Conservation (phyloP, 2,329 filamentous ascomycete species). For the Colletotrichum aenigma region DNA sequence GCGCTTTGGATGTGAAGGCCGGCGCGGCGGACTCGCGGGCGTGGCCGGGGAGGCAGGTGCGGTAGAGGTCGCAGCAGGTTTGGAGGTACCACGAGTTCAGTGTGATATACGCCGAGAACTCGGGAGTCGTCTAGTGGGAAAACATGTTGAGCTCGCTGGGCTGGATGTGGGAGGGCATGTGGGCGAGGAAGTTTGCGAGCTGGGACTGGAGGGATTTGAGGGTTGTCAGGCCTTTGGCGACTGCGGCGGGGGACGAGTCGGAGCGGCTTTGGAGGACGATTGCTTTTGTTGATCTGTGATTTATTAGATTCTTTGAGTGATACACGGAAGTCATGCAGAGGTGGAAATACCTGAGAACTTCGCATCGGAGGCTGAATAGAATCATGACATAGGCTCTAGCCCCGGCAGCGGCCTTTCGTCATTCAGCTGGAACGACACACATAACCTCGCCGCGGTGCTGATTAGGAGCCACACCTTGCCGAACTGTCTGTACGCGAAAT, state of each 20-base stretch:
- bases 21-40: neutral
- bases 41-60: neutral
- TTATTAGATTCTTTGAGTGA: neutral
- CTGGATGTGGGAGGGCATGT: neutral
- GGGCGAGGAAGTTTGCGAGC: neutral
- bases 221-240: neutral
- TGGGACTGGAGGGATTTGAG: neutral
- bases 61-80: neutral
- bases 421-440: conserved; percentile 5
- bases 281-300: neutral
- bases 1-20: neutral
- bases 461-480: conserved; percentile 6
- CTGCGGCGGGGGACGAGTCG: neutral
- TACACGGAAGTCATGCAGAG: no score
- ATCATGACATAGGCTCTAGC: neutral
- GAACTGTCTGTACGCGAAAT: conserved; percentile 9
- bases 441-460: neutral
- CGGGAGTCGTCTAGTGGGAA: neutral
- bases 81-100: conserved; percentile 12
- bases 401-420: neutral
- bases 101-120: neutral
- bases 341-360: neutral
- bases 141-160: conserved; percentile 3
- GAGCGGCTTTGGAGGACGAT: neutral
- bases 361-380: neutral